A percentile compares a stretch with the other conserved stretches of the same genome.
Evolutionary conservation across 257 asterid genomes (phyloP).

Genomic region (Ilex aquifolium): DNA sequence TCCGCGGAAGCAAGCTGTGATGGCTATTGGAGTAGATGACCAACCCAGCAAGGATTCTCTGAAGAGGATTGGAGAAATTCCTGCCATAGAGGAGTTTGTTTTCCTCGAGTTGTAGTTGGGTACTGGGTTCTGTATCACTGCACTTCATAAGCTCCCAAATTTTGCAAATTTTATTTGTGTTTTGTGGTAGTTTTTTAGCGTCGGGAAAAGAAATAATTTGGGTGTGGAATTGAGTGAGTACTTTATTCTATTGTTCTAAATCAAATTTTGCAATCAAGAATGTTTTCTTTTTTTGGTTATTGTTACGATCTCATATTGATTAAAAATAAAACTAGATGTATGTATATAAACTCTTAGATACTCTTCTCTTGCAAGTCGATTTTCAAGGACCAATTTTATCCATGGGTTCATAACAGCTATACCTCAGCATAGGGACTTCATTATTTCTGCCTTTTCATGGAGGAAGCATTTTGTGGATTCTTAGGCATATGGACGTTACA

Average conservation of each 20-base stretch:
- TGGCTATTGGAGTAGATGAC: slow-evolving; percentile 96
- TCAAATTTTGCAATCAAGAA: slow-evolving; percentile 2
- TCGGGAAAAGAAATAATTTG: slow-evolving; percentile 17
- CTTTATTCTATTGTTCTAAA: background rate
- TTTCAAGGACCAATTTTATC: too few species aligned
- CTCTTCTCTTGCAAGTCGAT: too few species aligned
- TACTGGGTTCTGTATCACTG: background rate
- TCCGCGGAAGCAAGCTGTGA: slow-evolving; percentile 83
- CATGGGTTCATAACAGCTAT: too few species aligned
- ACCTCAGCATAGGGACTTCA: too few species aligned
- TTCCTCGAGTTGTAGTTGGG: slow-evolving; percentile 52
- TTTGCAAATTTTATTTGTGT: slow-evolving; percentile 24
- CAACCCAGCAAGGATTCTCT: slow-evolving; percentile 69
- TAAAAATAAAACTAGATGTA: too few species aligned
- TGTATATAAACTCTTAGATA: too few species aligned
- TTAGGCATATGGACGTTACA: too few species aligned
- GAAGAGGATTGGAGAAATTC: slow-evolving; percentile 79
- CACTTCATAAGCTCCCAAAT: slow-evolving; percentile 11
- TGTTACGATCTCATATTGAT: too few species aligned
- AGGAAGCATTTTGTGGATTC: too few species aligned
- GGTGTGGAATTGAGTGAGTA: slow-evolving; percentile 5
- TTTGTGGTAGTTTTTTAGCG: slow-evolving; percentile 9
- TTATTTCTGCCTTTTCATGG: too few species aligned
- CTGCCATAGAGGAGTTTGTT: slow-evolving; percentile 80
- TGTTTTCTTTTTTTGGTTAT: too few species aligned